Evolutionary conservation across 441 rosid species (phyloP), one percentile per base, ranked within the genome.

Genomic region (Jatropha multifida): DNA sequence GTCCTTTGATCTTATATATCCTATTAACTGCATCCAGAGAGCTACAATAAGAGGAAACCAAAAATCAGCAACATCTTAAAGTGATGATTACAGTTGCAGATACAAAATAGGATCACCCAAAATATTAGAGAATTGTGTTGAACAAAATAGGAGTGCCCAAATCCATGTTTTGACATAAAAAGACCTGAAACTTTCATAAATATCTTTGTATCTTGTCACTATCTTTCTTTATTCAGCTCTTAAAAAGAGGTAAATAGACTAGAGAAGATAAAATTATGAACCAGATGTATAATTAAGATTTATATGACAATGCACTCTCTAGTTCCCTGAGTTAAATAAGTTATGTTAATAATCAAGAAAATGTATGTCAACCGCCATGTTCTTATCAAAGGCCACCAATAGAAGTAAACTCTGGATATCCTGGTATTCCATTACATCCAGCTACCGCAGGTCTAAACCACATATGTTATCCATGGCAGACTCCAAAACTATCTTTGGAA

Each of bases 1-100:
- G 94, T 27, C 98, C 99, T 83, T 95, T 95, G 79, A 95, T 93
- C 89, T 92, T 89, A 20, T 96, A 96, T 72, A 96, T 90, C 73
- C 90, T 85, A 77, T 83, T 85, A 71, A 93, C 90, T 9, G 95
- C 98, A 76, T 90, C 91, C 63, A 74, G 80, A 65, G 97, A 90
- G 71, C 97, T 93, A 87, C 10, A 58, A 79, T 23, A 60, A 26
- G 37, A 72, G 18, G 37, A 75, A 62, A 72, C 55, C 23, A 27
- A 46, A 32, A 61, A 17, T 73, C 64, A 73, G 60, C 40, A 72
- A 60, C 11, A 5, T 58, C 42, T 17, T 38, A 49, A 49, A 13
- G 66, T 20, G 59, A 72, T 32, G 32, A 32, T 32, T 32, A 23
- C 69, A 14, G 26, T 63, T 46, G 41, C 48, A 48, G 51, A 40